Conservation (phyloP, 2,329 filamentous ascomycete species). For the Botryosphaeria dothidea region DNA sequence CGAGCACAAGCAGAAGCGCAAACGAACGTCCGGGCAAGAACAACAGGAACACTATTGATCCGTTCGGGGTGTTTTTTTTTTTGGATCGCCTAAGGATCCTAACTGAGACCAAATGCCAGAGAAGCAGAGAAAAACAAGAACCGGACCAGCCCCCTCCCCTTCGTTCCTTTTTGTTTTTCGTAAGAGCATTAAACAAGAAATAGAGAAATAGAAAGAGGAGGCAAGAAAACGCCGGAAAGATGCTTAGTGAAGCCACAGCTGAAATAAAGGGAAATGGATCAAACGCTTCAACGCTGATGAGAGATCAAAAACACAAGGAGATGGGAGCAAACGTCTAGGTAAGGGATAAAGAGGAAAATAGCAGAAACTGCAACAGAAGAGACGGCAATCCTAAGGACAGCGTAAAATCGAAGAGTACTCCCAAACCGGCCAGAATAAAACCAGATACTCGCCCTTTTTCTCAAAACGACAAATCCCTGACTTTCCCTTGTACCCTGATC, state of each 20-base stretch:
- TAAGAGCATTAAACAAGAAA: not conserved
- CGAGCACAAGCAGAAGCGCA: not conserved
- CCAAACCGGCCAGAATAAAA: not conserved
- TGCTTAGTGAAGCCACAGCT: not conserved
- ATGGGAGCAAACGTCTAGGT: too few species aligned
- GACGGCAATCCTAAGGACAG: not conserved
- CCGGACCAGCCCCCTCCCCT: not conserved
- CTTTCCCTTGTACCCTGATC: not conserved
- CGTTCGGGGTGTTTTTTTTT: not conserved
- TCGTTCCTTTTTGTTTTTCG: slow-evolving; percentile 7
- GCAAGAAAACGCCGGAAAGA: not conserved
- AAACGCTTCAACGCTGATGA: slow-evolving; percentile 2
- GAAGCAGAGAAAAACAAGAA: not conserved
- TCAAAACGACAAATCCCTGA: not conserved
- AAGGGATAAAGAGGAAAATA: not conserved
- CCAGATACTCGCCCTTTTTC: not conserved
- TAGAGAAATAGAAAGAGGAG: not conserved
- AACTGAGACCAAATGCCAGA: not conserved
- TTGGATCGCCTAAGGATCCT: not conserved
- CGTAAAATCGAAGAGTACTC: not conserved
- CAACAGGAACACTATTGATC: not conserved
- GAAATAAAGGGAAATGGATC: not conserved
- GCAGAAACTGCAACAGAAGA: not conserved
- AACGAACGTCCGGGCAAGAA: not conserved
- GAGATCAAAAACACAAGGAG: too few species aligned